Evolutionary conservation across 208 protist genomes (phyloP), one percentile per base, ranked within the genome.

Genomic region (Leptomonas pyrrhocoris): DNA sequence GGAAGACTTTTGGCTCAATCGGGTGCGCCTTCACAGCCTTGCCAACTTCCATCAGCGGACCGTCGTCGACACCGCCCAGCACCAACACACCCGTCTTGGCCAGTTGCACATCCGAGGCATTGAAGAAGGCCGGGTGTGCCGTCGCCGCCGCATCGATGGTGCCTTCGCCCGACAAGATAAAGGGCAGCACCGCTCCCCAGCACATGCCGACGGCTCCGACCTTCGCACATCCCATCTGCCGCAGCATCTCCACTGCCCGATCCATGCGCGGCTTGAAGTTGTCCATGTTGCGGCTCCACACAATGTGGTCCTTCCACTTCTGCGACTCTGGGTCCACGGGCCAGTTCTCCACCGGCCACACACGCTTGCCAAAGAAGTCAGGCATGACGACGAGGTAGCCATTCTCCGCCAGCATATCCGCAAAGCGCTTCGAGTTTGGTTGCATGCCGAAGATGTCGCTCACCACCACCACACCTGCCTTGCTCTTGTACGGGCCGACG

Each of bases 311-410:
- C 62, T 79, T 40, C 63, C 75, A 90, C 60, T 79, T 60, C 16
- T 58, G 42, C 25, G 51, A 62, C 36, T 79, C 66, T 27, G 63
- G 77, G 59, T 87, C 62, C 0, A 74, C 70, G 0, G 79, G 84
- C 69, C 66, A 90, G 12, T 78, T 43, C 23, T 27, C 55, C 40
- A 64, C 54, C 7, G 65, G 50, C 87, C 87, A 90, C 30, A 68
- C 57, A 2, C 31, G 34, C 0, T 40, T 51, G 15, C 65, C 59
- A 34, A 86, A 81, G 68, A 87, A 93, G 68, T 93, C 84, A 4
- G 87, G 87, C 73, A 82, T 76, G 43, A 88, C 70, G 6, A 85
- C 84, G 21, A 87, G 73, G 68, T 77, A 88, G 42, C 81, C 84
- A 3, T 68, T 57, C 46, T 27, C 56, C n/a, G 77, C 83, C 5